Percentiles rank a stretch among this genome's conserved stretches.
phyloP scores from a whole-genome alignment of 1,284 basidiomycete genomes.

The Nidula niveotomentosa region DNA sequence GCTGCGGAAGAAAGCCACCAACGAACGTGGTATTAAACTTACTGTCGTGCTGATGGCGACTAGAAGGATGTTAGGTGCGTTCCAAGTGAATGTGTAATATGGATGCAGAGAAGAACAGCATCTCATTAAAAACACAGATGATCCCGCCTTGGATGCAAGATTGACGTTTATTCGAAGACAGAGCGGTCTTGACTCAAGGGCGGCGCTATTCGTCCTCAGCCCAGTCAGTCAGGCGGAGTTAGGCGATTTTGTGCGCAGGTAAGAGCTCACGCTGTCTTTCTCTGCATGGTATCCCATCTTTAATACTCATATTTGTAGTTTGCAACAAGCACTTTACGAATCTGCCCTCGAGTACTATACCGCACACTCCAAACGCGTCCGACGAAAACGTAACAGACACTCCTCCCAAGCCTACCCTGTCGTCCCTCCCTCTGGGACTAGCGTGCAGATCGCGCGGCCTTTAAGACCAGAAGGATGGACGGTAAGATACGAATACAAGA shows the following conservation, averaged over 20 bases:
- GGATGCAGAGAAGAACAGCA: too few relatives aligned
- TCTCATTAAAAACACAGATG: conserved; percentile 49
- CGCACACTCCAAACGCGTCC: conserved; percentile 86
- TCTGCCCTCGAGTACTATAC: conserved; percentile 92
- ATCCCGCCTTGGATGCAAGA: conserved; percentile 79
- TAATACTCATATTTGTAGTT: conserved; percentile 36
- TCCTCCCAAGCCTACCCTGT: conserved; percentile 46
- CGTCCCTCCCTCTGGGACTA: conserved; percentile 43
- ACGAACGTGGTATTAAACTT: conserved; percentile 89
- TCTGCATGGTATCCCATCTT: conserved; percentile 5
- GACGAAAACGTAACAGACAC: conserved; percentile 84
- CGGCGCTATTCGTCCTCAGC: conserved; percentile 91
- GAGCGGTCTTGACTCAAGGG: conserved; percentile 87
- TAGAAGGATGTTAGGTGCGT: conserved; percentile 76
- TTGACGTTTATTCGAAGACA: conserved; percentile 86
- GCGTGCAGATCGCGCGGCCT: conserved; percentile 47
- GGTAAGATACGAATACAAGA: conserved; percentile 96
- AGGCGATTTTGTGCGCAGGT: conserved; percentile 84
- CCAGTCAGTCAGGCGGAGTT: conserved; percentile 85
- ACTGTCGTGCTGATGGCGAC: conserved; percentile 94
- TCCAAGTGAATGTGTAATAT: conserved; percentile 3
- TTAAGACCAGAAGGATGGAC: conserved; percentile 90
- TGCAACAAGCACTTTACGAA: conserved; percentile 88
- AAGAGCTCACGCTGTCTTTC: conserved; percentile 3
- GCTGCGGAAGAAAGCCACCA: conserved; percentile 73